Base-by-base conservation (phyloP, 2,329 filamentous ascomycete genomes). In the Colletotrichum abscissum region DNA sequence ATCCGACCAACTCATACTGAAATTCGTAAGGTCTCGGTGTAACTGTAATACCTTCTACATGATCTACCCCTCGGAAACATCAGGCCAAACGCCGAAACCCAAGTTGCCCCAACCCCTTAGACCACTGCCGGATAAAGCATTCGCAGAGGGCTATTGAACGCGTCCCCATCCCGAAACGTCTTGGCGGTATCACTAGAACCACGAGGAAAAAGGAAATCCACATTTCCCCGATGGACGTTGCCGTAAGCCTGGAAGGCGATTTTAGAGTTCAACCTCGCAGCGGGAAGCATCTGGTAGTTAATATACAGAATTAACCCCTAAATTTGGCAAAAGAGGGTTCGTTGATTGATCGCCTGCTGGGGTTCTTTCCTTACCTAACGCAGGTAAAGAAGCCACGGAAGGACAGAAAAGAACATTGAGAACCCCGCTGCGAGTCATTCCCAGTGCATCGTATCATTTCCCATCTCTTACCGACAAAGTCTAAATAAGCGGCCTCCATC, bases 201-300 rank as follows among this genome's bases (percentile, higher is more conserved):
- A 26, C 11, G 11, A 28, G 22, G 4, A 28, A 24, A 24, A 14
- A n/a, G 11, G 6, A n/a, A 22, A 16, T n/a, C 26, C 42, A 30
- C 59, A 49, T n/a, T 49, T 46, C 49, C 35, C 9, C 38, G 42
- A n/a, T 35, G 4, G 62, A 55, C 46, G 28, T 12, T 63, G n/a
- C 26, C 14, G 49, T 55, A 26, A 14, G 19, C n/a, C 12, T 42
- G 26, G 24, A 33, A 12, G 30, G 33, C 46, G 60, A 63, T 54
- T n/a, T n/a, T 49, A 63, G 60, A 54, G 28, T 63, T 63, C 60
- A 16, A 16, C 6, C 46, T 35, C 28, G 60, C 46, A 63, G 60
- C 42, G 60, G 60, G 42, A 63, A 42, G 24, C 24, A 49, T 52
- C 42, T 35, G 19, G 19, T n/a, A 24, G 16, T 42, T n/a, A 28